Evolutionary conservation across 1,139 yeast genomes (phyloP), one percentile per base, ranked within the genome.

Genomic region (Debaryomycetaceae sp.): DNA sequence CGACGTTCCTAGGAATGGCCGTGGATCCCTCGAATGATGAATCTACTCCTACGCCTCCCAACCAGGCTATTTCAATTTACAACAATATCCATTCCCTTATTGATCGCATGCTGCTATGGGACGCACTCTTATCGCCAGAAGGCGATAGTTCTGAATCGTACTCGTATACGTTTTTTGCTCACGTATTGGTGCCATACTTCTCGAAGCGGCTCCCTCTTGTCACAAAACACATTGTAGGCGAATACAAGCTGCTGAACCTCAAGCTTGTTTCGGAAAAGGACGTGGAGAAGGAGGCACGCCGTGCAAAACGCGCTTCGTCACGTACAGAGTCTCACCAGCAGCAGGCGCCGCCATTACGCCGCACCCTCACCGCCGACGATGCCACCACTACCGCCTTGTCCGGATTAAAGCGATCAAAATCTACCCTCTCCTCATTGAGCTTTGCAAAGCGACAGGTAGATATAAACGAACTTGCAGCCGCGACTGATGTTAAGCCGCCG

Each of bases 41-140:
- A n/a, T n/a, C n/a, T n/a, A n/a, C n/a, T n/a, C n/a, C n/a, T n/a
- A n/a, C n/a, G n/a, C n/a, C n/a, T n/a, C n/a, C n/a, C n/a, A n/a
- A n/a, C n/a, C n/a, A n/a, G n/a, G n/a, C n/a, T n/a, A n/a, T n/a
- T n/a, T n/a, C n/a, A n/a, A n/a, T n/a, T n/a, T n/a, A n/a, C n/a
- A n/a, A n/a, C n/a, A n/a, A n/a, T n/a, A 43, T 73, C 25, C 69
- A 67, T 35, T 47, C 67, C 3, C 53, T 68, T 23, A 45, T 73
- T 3, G 80, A 74, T 41, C 62, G 74, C 36, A 50, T 74, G 41
- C 62, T 68, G 12, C 62, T 75, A 25, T 62, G 76, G 63, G 80
- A 74, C 38, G 59, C 73, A 3, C 43, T 75, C 11, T 42, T 62
- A 25, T 60, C 57, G 4, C 40, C 47, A 3, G 47, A 53, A 4